Conservation (phyloP, 176 grass and related monocot genomes). For the Canna indica region DNA sequence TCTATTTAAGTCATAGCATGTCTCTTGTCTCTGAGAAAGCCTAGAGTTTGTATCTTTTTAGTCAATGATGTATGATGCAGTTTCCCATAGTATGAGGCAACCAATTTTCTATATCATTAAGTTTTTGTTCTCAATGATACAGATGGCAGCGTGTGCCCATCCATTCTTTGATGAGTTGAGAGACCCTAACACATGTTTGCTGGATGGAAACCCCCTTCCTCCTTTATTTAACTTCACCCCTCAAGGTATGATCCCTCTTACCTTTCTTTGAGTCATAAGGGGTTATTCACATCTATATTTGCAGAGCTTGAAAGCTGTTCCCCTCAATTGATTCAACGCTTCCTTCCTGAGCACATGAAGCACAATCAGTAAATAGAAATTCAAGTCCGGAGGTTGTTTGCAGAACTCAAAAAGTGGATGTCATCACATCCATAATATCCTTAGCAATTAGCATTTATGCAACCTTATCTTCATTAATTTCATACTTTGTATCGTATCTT, state of each 20-base stretch:
- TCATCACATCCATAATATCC: background rate
- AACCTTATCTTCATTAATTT: too few species aligned
- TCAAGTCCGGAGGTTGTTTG: too few species aligned
- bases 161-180: slow-evolving; percentile 93
- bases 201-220: too few species aligned
- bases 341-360: slow-evolving; percentile 63
- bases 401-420: background rate
- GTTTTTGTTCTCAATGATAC: slow-evolving; percentile 14
- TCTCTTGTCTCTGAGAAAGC: too few species aligned
- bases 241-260: slow-evolving; percentile 35
- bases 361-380: background rate
- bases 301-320: slow-evolving; percentile 75
- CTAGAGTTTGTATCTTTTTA: too few species aligned
- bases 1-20: too few species aligned
- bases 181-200: slow-evolving; percentile 58
- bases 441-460: background rate
- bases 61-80: too few species aligned
- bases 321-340: slow-evolving; percentile 60
- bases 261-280: background rate
- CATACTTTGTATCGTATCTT: too few species aligned
- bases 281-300: background rate
- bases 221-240: too few species aligned
- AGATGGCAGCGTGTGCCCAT: slow-evolving; percentile 91
- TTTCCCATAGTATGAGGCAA: background rate
- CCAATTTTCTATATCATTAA: background rate